Percentiles rank a stretch among this genome's conserved stretches.
phyloP scores from a whole-genome alignment of 768 basidiomycete genomes.

The Suillus hirtellus region DNA sequence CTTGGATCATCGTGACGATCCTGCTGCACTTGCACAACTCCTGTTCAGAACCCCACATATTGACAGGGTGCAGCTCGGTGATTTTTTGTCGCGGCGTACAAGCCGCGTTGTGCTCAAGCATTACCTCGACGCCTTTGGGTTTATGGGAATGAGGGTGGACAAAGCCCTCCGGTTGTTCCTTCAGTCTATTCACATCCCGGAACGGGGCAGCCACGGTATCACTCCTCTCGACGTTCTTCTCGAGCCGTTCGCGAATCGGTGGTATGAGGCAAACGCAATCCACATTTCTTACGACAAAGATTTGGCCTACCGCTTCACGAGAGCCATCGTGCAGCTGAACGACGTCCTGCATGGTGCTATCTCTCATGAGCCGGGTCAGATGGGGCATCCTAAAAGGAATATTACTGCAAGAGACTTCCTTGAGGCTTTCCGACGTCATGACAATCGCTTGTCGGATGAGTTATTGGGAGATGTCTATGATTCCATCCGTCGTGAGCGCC shows the following conservation, averaged over 20 bases:
- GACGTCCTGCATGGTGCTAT: slow-evolving; percentile 82
- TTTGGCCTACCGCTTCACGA: slow-evolving; percentile 71
- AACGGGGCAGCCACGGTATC: slow-evolving; percentile 35
- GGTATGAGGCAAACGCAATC: slow-evolving; percentile 86
- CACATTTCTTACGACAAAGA: slow-evolving; percentile 82
- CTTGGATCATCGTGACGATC: slow-evolving; percentile 60
- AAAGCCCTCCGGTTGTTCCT: slow-evolving; percentile 88
- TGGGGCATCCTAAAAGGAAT: slow-evolving; percentile 53
- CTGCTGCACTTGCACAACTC: slow-evolving; percentile 71
- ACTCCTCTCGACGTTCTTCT: slow-evolving; percentile 59
- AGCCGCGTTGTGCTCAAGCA: slow-evolving; percentile 77
- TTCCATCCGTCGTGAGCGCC: slow-evolving; percentile 69
- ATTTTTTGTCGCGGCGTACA: slow-evolving; percentile 74
- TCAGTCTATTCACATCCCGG: slow-evolving; percentile 72
- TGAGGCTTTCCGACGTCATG: slow-evolving; percentile 78
- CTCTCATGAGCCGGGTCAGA: slow-evolving; percentile 57
- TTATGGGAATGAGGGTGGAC: slow-evolving; percentile 81
- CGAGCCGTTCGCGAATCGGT: slow-evolving; percentile 81
- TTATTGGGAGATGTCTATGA: slow-evolving; percentile 75
- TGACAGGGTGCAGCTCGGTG: slow-evolving; percentile 79
- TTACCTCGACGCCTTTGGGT: slow-evolving; percentile 87
- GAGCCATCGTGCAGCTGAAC: slow-evolving; percentile 85
- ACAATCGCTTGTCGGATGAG: slow-evolving; percentile 75
- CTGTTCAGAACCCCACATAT: slow-evolving; percentile 83
- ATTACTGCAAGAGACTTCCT: slow-evolving; percentile 79